phyloP scores from a whole-genome alignment of 164 flowering plant species.

The Brasenia schreberi region DNA sequence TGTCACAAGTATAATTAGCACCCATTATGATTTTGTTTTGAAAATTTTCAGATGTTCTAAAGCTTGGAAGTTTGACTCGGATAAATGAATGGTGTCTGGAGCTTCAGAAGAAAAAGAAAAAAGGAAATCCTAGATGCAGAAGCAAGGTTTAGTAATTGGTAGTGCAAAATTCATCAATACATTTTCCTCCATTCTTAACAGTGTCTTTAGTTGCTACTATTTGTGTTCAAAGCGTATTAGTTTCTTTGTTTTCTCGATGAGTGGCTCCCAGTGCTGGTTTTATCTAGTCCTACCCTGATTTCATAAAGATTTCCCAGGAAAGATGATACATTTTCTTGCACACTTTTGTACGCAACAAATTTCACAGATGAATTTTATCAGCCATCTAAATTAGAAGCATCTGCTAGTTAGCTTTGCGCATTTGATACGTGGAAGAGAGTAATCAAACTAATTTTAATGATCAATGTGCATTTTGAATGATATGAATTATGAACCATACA shows the following conservation, averaged over 20 bases:
- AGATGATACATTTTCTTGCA: too few relatives aligned
- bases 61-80: slow-evolving; percentile 42
- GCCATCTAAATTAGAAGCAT: not conserved
- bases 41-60: slow-evolving; percentile 49
- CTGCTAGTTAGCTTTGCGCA: not conserved
- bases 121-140: slow-evolving; percentile 46
- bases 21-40: not conserved
- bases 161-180: not conserved
- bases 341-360: not conserved
- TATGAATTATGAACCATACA: slow-evolving; percentile 33
- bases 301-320: too few relatives aligned
- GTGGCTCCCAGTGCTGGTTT: too few relatives aligned
- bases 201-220: not conserved
- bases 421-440: not conserved
- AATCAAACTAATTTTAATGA: not conserved
- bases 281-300: too few relatives aligned
- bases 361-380: not conserved
- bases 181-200: not conserved
- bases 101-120: slow-evolving; percentile 65
- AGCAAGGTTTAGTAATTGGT: slow-evolving; percentile 15
- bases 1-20: not conserved
- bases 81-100: slow-evolving; percentile 88
- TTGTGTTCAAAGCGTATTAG: not conserved
- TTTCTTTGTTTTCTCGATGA: not conserved
- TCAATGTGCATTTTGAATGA: not conserved